phyloP scores from a whole-genome alignment of 768 basidiomycete species.

The Phlegmacium glaucopus region DNA sequence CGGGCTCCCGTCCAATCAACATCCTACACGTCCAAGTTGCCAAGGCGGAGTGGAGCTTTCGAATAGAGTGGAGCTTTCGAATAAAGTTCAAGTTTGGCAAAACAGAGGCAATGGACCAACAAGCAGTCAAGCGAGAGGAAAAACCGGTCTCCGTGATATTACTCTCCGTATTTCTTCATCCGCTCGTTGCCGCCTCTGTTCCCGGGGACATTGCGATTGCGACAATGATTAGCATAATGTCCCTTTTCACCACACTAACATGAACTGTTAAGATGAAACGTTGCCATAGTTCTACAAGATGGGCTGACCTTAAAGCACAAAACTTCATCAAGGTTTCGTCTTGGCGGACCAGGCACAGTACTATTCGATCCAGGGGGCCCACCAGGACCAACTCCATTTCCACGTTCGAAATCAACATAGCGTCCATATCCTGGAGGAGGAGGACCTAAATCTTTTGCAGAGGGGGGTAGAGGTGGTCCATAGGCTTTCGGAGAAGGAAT shows the following conservation, averaged over 20 bases:
- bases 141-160: conserved; percentile 4
- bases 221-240: conserved; percentile 93
- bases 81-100: too few species aligned
- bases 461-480: conserved; percentile 71
- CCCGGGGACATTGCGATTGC: conserved; percentile 87
- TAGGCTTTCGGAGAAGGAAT: conserved; percentile 71
- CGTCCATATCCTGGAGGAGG: conserved; percentile 91
- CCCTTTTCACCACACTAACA: conserved; percentile 85
- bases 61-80: too few species aligned
- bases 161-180: conserved; percentile 39
- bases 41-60: too few species aligned
- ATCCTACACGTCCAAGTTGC: too few species aligned
- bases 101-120: background rate
- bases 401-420: conserved; percentile 73
- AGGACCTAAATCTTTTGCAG: conserved; percentile 78
- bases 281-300: background rate
- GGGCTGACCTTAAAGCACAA: conserved; percentile 77
- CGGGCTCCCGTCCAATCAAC: too few species aligned
- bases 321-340: conserved; percentile 81
- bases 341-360: conserved; percentile 32
- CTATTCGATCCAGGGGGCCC: conserved; percentile 21
- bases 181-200: conserved; percentile 82
- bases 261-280: conserved; percentile 3
- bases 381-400: conserved; percentile 32
- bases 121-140: background rate